These are phyloP conservation scores for Neurospora sp. DNA, from an alignment of 495 filamentous ascomycete species.

Conservation along the genomic window DNA sequence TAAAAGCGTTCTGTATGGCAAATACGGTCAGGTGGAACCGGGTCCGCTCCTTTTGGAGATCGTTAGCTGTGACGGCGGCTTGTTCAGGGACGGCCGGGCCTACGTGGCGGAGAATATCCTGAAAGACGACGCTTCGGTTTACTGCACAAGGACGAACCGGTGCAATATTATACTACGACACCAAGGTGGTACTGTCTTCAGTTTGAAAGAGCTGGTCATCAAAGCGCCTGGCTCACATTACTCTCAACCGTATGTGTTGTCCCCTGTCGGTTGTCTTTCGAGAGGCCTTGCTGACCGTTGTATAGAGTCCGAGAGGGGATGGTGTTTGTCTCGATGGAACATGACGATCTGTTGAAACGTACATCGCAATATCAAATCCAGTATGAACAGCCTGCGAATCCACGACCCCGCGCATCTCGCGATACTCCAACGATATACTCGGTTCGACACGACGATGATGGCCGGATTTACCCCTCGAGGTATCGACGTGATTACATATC, in stretches of 20 bases:
- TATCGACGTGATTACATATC: conserved; percentile 27
- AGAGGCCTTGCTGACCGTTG: conserved; percentile 14
- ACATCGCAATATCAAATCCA: conserved; percentile 71
- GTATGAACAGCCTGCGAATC: conserved; percentile 34
- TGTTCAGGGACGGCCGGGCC: conserved; percentile 49
- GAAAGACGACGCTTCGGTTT: conserved; percentile 70
- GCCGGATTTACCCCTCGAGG: conserved; percentile 27
- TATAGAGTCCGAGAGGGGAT: conserved; percentile 81
- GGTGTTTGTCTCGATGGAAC: conserved; percentile 81
- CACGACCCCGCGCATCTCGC: conserved; percentile 1
- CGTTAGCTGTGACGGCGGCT: conserved; percentile 79
- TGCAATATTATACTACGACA: conserved; percentile 82
- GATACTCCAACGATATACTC: conserved; percentile 31
- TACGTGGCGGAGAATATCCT: conserved; percentile 76
- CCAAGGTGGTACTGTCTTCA: conserved; percentile 66
- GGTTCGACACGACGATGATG: conserved; percentile 36
- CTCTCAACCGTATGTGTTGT: conserved; percentile 66
- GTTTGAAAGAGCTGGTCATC: conserved; percentile 73
- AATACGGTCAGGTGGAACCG: conserved; percentile 72
- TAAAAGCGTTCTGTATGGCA: conserved; percentile 62
- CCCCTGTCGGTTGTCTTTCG: background rate
- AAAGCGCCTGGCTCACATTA: conserved; percentile 74
- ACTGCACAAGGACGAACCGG: conserved; percentile 73
- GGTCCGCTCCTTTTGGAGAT: conserved; percentile 76
- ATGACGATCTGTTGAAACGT: conserved; percentile 60